phyloP scores from a whole-genome alignment of 202 grass and related monocot species.

The Hordeum pubiflorum region DNA sequence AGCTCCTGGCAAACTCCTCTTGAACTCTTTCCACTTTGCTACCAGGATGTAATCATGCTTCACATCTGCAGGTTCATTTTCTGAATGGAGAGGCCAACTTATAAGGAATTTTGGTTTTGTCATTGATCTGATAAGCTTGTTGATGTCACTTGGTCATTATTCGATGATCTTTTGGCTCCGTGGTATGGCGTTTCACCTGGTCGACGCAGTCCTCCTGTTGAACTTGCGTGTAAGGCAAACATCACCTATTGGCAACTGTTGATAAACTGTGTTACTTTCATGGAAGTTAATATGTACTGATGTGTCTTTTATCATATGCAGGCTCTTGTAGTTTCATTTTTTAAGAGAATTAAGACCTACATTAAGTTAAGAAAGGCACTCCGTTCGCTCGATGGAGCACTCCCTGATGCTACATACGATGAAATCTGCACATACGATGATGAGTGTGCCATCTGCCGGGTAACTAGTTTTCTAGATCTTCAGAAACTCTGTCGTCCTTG shows the following conservation, averaged over 20 bases:
- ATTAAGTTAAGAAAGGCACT: constrained; percentile 73
- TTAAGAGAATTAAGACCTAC: constrained; percentile 71
- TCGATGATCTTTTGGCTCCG: constrained; percentile 88
- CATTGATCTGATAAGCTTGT: constrained; percentile 66
- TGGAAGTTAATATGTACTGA: constrained; percentile 6
- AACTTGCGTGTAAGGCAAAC: constrained; percentile 75
- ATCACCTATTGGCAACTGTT: background rate
- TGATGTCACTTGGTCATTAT: constrained; percentile 83
- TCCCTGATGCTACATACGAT: constrained; percentile 91
- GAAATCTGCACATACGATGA: constrained; percentile 79
- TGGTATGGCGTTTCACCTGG: constrained; percentile 91
- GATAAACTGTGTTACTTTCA: background rate
- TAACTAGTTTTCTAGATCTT: constrained; percentile 42
- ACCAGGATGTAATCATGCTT: constrained; percentile 21
- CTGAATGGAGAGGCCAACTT: constrained; percentile 77
- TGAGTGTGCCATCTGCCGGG: constrained; percentile 97
- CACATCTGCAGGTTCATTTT: constrained; percentile 64
- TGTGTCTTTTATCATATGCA: constrained; percentile 27
- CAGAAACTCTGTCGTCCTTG: background rate
- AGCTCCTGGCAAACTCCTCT: background rate
- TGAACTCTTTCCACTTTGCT: background rate
- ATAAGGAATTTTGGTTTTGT: constrained; percentile 83
- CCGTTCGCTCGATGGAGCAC: constrained; percentile 67
- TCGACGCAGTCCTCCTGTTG: constrained; percentile 75
- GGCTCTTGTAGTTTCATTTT: constrained; percentile 72